Evolutionary conservation across 441 rosid species (phyloP).

Genomic region (Mallotus japonicus): DNA sequence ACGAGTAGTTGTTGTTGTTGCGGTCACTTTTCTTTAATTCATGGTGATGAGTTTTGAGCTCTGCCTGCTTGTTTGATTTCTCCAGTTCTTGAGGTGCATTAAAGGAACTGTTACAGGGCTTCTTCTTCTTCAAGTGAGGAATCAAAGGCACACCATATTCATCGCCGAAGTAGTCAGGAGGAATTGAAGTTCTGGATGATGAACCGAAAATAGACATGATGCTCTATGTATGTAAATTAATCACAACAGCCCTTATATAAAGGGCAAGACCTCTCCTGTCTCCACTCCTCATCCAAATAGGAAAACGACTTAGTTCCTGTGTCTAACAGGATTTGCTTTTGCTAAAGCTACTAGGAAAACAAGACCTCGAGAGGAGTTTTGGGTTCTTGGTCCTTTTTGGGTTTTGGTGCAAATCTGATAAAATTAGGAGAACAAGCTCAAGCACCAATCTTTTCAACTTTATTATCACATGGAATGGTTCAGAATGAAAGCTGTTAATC

Average conservation of each 20-base stretch:
- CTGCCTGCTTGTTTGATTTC: background rate
- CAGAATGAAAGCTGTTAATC: too few relatives aligned
- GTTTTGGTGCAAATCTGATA: too few relatives aligned
- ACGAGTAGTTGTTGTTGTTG: background rate
- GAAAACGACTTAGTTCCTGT: background rate
- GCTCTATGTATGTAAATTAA: background rate
- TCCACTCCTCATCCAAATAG: background rate
- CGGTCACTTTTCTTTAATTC: background rate
- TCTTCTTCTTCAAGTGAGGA: too few relatives aligned
- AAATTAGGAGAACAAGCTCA: too few relatives aligned
- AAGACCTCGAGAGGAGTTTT: too few relatives aligned
- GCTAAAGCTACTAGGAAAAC: background rate
- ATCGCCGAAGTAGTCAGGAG: slow-evolving; percentile 5
- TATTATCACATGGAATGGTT: too few relatives aligned
- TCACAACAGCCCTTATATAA: too few relatives aligned
- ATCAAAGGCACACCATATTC: background rate
- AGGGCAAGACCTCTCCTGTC: background rate
- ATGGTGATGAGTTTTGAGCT: background rate
- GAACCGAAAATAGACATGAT: slow-evolving; percentile 6
- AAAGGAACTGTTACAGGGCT: too few relatives aligned
- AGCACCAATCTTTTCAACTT: too few relatives aligned
- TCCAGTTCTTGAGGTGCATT: background rate
- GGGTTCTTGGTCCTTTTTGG: too few relatives aligned
- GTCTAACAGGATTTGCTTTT: background rate
- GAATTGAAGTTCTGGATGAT: background rate